Evolutionary conservation across 352 stramenopile species (phyloP).

Genomic region (Pythium dissotocum): DNA sequence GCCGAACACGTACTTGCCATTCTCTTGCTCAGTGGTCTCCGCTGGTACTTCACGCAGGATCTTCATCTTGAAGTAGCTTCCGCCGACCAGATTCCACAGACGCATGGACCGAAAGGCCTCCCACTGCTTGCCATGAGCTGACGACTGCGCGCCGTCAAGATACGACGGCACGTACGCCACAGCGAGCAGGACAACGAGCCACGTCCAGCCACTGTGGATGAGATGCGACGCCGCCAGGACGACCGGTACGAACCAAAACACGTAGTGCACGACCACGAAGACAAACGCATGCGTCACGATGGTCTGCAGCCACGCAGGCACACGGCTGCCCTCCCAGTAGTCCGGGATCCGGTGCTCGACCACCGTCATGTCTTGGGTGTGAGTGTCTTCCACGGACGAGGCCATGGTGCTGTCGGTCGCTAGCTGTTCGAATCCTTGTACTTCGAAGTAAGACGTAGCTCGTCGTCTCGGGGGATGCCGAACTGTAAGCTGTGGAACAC

Average conservation of each 20-base stretch:
- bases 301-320: conserved; percentile 44
- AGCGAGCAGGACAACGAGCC: conserved; percentile 40
- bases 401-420: neutral
- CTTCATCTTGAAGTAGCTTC: conserved; percentile 51
- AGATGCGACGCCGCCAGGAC: neutral
- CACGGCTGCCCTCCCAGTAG: conserved; percentile 47
- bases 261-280: conserved; percentile 74
- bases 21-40: conserved; percentile 25
- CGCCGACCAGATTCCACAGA: conserved; percentile 48
- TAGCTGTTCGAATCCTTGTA: no score
- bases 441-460: neutral
- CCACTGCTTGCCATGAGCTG: conserved; percentile 48
- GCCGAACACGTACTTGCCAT: conserved; percentile 63
- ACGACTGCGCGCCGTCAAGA: conserved; percentile 47
- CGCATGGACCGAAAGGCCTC: conserved; percentile 36
- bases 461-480: neutral
- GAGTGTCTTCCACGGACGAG: neutral
- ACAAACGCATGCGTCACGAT: conserved; percentile 43
- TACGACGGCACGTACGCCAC: conserved; percentile 56
- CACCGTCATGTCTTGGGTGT: neutral
- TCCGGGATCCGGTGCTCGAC: conserved; percentile 45
- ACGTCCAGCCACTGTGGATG: conserved; percentile 40
- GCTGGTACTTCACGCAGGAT: conserved; percentile 59
- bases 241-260: conserved; percentile 50
- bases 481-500: no score